Base-by-base conservation (phyloP, 192 early-diverging fungal genomes). In the Rhizophagus prolifer region DNA sequence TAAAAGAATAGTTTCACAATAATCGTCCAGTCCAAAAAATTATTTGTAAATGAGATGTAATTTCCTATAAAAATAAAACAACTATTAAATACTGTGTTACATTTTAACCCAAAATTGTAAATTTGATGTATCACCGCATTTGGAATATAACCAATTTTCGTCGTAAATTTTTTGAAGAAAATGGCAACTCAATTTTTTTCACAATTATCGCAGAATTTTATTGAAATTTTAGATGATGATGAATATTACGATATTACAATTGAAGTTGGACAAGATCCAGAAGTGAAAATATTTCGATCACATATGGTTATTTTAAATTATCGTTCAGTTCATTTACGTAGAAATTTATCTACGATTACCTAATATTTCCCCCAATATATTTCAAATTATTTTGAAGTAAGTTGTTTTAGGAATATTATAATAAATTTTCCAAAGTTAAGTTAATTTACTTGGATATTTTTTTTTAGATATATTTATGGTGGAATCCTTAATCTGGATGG, bases 381-480 rank as follows among this genome's bases (percentile, higher is more conserved):
- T 73, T 73, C 12, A 73, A 6, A 73, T 73, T 60, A 59, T 73
- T 73, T n/a, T 73, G 1, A 73, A 38, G 72, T 73, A 73, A 71
- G 23, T 50, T 28, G 14, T 30, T 28, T 25, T 25, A 25, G 26
- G 8, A n/a, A 12, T 61, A 38, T 38, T 38, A 31, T 60, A 9
- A 25, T 26, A 61, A 61, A 25, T 9, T 3, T n/a, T 25, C 25
- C 26, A 25, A 9, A 61, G 0, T n/a, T 9, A 61, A 61, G 26
- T n/a, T 61, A 23, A 61, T 9, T 38, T 25, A 16, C 34, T 44
- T 2, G 8, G n/a, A 23, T 70, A 21, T 28, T 60, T 73, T 25
- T 30, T 25, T 26, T 9, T 60, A 73, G 72, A 30, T 73, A 73
- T 19, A 73, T 73, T 19, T 73, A 73, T 59, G 23, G 54, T 59